Conservation (phyloP, 768 basidiomycete genomes). For the Cantharellus anzutake region DNA sequence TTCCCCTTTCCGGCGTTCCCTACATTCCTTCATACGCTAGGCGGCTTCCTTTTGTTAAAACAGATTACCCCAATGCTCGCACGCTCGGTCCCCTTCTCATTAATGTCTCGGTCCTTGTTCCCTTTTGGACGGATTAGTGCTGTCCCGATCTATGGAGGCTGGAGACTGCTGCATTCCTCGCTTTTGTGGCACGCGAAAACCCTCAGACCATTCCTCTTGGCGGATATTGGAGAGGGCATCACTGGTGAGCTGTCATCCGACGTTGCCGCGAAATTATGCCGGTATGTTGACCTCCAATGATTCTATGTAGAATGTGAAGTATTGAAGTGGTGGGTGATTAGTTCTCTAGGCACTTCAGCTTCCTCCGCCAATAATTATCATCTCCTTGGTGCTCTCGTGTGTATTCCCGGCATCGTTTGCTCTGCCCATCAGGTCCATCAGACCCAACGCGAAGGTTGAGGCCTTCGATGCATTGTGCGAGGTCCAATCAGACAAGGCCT, state of each 20-base stretch:
- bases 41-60: too few relatives aligned
- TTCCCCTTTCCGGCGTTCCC: too few relatives aligned
- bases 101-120: too few relatives aligned
- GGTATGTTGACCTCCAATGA: background rate
- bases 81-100: too few relatives aligned
- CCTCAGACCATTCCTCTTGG: slow-evolving; percentile 10
- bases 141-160: too few relatives aligned
- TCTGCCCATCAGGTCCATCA: slow-evolving; percentile 34
- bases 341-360: background rate
- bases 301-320: slow-evolving; percentile 48
- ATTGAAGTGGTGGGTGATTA: slow-evolving; percentile 45
- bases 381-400: background rate
- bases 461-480: slow-evolving; percentile 55
- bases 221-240: slow-evolving; percentile 60
- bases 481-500: slow-evolving; percentile 80
- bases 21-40: too few relatives aligned
- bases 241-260: slow-evolving; percentile 19
- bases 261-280: background rate
- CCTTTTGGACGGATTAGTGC: too few relatives aligned
- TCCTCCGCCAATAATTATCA: background rate
- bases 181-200: background rate
- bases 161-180: background rate
- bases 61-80: too few relatives aligned
- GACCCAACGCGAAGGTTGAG: slow-evolving; percentile 29
- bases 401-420: background rate